phyloP scores from a whole-genome alignment of 108 stramenopile genomes.

The Fistulifera pelliculosa region DNA sequence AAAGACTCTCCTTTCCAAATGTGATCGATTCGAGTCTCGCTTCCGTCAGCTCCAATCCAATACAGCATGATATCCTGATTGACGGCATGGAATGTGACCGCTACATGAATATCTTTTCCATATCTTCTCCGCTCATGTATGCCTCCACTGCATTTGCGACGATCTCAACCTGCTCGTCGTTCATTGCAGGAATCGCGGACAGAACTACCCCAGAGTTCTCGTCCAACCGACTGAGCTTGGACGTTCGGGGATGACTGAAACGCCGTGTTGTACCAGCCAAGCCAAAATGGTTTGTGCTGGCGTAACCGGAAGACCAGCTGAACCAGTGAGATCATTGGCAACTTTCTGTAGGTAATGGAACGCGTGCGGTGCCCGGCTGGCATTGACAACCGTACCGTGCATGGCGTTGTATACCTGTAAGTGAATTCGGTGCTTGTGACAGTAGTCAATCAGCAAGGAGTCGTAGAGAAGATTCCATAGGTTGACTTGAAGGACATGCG shows the following conservation, averaged over 20 bases:
- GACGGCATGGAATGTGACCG: conserved; percentile 26
- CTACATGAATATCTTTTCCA: conserved; percentile 26
- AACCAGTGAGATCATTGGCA: conserved; percentile 19
- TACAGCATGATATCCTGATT: conserved; percentile 33
- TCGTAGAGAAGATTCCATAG: conserved; percentile 69
- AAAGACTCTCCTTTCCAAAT: conserved; percentile 27
- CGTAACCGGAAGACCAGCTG: conserved; percentile 9
- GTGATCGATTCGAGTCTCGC: conserved; percentile 25
- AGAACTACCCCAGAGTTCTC: conserved; percentile 40
- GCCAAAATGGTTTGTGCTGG: conserved; percentile 33
- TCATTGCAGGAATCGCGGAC: conserved; percentile 27
- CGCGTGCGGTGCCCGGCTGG: conserved; percentile 20
- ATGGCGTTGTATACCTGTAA: conserved; percentile 67
- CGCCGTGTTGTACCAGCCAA: conserved; percentile 43
- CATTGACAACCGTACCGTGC: conserved; percentile 29
- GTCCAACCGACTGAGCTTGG: conserved; percentile 20
- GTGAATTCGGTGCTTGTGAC: conserved; percentile 42
- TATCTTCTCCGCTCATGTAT: conserved; percentile 37
- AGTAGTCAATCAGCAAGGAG: conserved; percentile 39
- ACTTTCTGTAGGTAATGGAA: conserved; percentile 24
- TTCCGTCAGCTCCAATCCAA: conserved; percentile 34
- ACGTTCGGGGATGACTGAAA: conserved; percentile 50
- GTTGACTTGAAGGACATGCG: conserved; percentile 65
- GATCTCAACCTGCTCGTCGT: conserved; percentile 23
- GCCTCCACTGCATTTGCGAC: conserved; percentile 33